These are phyloP conservation scores for Stachybotrys chartarum DNA, from an alignment of 2,329 filamentous ascomycete genomes.

Conservation along the genomic window DNA sequence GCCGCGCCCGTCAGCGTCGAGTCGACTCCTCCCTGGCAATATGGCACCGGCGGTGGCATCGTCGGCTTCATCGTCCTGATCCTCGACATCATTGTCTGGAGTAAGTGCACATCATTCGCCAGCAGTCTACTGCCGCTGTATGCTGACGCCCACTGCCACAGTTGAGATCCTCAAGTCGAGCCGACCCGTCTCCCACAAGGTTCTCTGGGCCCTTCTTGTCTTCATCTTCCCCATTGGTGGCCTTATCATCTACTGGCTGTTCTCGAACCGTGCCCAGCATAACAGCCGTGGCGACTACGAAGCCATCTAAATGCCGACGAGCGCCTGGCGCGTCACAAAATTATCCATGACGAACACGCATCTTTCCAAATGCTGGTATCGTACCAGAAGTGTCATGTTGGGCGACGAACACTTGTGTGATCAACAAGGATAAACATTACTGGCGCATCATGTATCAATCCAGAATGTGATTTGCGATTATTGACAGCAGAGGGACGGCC, in stretches of 20 bases:
- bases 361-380: no score
- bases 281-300: constrained; percentile 48
- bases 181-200: constrained; percentile 48
- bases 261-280: constrained; percentile 53
- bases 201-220: constrained; percentile 56
- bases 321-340: background rate
- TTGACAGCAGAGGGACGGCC: no score
- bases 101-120: constrained; percentile 33
- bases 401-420: no score
- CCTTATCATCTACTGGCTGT: constrained; percentile 56
- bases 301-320: constrained; percentile 22
- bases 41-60: constrained; percentile 54
- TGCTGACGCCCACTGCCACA: constrained; percentile 21
- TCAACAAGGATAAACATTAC: no score
- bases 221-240: constrained; percentile 59
- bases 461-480: no score
- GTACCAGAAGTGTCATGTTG: no score
- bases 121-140: background rate
- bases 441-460: no score
- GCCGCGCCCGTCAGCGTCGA: constrained; percentile 36
- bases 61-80: constrained; percentile 54
- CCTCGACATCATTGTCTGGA: constrained; percentile 55
- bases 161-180: constrained; percentile 60
- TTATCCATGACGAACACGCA: no score
- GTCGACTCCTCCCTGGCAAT: constrained; percentile 42